phyloP scores from a whole-genome alignment of 2,329 filamentous ascomycete species.

The Calonectria naviculata region DNA sequence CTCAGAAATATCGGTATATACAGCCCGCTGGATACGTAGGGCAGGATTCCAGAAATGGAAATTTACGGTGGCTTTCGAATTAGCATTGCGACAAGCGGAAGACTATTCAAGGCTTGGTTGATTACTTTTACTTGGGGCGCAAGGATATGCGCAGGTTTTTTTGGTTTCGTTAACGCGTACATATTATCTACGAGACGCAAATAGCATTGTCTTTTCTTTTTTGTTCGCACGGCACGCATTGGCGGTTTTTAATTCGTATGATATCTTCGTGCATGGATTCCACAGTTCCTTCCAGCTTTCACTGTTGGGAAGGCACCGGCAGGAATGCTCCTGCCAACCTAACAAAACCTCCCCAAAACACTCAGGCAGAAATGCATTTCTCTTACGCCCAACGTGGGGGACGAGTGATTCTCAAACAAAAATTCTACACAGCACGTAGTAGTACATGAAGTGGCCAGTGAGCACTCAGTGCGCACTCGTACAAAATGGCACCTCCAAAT shows the following conservation, averaged over 20 bases:
- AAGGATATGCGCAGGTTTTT: conserved; percentile 26
- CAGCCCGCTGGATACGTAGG: not conserved
- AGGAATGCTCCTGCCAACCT: not conserved
- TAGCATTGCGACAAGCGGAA: conserved; percentile 13
- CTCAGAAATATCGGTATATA: conserved; percentile 13
- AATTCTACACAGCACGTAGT: no score
- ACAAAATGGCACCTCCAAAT: not conserved
- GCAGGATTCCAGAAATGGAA: not conserved
- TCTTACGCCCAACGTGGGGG: not conserved
- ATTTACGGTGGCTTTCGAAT: not conserved
- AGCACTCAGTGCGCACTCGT: not conserved
- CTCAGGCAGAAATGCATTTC: not conserved
- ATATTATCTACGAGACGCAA: conserved; percentile 30
- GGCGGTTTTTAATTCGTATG: not conserved
- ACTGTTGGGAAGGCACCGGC: not conserved
- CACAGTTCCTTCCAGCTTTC: no score
- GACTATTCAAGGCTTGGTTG: conserved; percentile 11
- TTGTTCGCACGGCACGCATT: not conserved
- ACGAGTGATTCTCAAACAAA: not conserved
- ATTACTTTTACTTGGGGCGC: conserved; percentile 26
- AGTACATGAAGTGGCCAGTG: not conserved
- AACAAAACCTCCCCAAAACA: not conserved
- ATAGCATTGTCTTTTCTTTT: conserved; percentile 26
- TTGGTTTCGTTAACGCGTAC: conserved; percentile 23
- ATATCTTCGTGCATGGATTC: no score